phyloP scores from a whole-genome alignment of 2,329 filamentous ascomycete species.

The Atkinsonella hypoxylon region DNA sequence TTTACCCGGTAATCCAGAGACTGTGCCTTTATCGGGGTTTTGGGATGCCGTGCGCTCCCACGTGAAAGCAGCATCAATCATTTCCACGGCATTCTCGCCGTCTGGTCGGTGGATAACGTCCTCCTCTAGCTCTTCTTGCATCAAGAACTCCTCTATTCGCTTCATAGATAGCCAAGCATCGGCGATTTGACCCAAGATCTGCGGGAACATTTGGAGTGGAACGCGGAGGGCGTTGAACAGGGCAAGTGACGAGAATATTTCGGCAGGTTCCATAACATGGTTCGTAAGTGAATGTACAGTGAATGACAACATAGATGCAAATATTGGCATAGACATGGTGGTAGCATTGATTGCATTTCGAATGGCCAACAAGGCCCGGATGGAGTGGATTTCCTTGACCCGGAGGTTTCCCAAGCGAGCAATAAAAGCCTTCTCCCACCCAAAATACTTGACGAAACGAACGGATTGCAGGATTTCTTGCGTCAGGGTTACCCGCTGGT shows the following conservation, averaged over 20 bases:
- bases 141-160: constrained; percentile 77
- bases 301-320: constrained; percentile 90
- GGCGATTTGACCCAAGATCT: constrained; percentile 79
- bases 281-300: constrained; percentile 64
- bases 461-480: constrained; percentile 89
- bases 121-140: constrained; percentile 75
- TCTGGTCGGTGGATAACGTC: constrained; percentile 45
- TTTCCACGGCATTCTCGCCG: constrained; percentile 56
- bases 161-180: constrained; percentile 79
- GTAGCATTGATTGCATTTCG: constrained; percentile 77
- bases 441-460: constrained; percentile 92
- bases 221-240: constrained; percentile 86
- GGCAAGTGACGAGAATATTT: constrained; percentile 84
- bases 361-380: constrained; percentile 72
- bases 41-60: constrained; percentile 63
- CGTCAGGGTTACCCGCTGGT: constrained; percentile 80
- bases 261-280: constrained; percentile 58
- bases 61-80: constrained; percentile 67
- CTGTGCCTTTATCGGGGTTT: constrained; percentile 29
- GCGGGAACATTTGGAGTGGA: constrained; percentile 76
- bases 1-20: constrained; percentile 24
- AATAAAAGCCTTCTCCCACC: constrained; percentile 85
- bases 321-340: constrained; percentile 78
- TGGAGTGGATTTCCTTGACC: constrained; percentile 64
- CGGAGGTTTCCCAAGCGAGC: constrained; percentile 64